Evolutionary conservation across 768 basidiomycete genomes (phyloP), one percentile per base, ranked within the genome.

Genomic region (Lactarius vividus): DNA sequence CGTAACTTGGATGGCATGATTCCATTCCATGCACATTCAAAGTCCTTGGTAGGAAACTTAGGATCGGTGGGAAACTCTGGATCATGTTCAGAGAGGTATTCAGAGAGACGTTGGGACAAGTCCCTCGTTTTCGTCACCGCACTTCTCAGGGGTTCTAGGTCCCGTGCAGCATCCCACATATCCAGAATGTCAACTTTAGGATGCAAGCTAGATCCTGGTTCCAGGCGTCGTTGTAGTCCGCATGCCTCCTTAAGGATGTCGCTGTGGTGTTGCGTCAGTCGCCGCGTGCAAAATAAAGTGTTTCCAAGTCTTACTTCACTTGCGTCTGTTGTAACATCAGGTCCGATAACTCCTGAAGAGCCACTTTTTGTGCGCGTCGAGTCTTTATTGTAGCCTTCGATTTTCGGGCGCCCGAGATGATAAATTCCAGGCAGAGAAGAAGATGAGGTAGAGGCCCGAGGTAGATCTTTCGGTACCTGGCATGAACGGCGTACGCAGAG

Each of bases 371-470:
- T 23, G 20, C 20, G 7, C 61, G 40, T 39, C 33, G 57, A 23
- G 28, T 33, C 33, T 62, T 66, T 52, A 59, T 49, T 8, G 7
- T 28, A n/a, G 7, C 6, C 57, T 62, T 66, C 20, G 28, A 44
- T 8, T 8, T 18, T 29, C 37, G 31, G 4, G 61, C 61, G 3
- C 40, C n/a, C 8, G 13, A 16, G 31, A 13, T 20, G 33, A 63
- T 54, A 57, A 61, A 63, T 37, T 66, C 61, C 33, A 66, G 18
- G 42, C 65, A 62, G 61, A 66, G 52, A 42, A 66, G 52, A 16
- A 66, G 65, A 37, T 66, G 65, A 2, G 65, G 65, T 39, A 66
- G 13, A 13, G 65, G 61, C n/a, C 65, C 65, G 18, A 66, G 65
- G 35, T 66, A 63, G 2, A 58, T 18, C 16, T 59, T 66, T 11